A percentile compares a stretch with the other conserved stretches of the same genome.
Evolutionary conservation across 2,329 filamentous ascomycete genomes (phyloP).

Genomic region (Cadophora malorum): DNA sequence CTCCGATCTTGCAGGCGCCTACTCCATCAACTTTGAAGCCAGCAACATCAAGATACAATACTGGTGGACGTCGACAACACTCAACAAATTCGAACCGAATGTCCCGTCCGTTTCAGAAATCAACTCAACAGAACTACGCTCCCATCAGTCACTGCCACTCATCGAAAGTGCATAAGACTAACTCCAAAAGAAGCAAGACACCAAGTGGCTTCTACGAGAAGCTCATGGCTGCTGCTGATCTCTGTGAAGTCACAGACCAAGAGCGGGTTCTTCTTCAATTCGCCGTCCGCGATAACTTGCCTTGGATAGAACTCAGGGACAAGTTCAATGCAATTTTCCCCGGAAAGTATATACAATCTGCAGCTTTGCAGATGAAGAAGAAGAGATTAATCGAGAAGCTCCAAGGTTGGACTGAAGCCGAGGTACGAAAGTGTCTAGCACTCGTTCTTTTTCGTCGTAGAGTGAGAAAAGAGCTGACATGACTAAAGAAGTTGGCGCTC

Average conservation of each 20-base stretch:
- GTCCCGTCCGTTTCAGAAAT: constrained; percentile 34
- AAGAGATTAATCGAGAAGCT: constrained; percentile 47
- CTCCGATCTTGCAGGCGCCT: constrained; percentile 36
- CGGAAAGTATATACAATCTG: constrained; percentile 41
- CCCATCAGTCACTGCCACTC: neutral
- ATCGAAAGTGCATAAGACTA: constrained; percentile 24
- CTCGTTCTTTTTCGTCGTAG: constrained; percentile 15
- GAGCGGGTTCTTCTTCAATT: constrained; percentile 46
- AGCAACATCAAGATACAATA: constrained; percentile 26
- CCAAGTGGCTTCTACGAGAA: constrained; percentile 28
- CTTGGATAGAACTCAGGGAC: constrained; percentile 46
- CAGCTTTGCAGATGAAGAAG: constrained; percentile 49
- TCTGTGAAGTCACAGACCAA: constrained; percentile 39
- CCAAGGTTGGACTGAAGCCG: neutral
- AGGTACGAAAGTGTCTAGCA: constrained; percentile 22
- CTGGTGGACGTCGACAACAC: constrained; percentile 32
- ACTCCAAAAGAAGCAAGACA: constrained; percentile 38
- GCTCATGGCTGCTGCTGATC: constrained; percentile 14
- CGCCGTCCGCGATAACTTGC: constrained; percentile 43
- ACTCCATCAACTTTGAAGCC: constrained; percentile 33
- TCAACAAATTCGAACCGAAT: constrained; percentile 38
- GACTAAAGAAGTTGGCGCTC: constrained; percentile 42
- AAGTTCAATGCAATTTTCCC: constrained; percentile 43
- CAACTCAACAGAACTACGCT: constrained; percentile 22
- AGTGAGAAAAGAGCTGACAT: constrained; percentile 7